Evolutionary conservation across 257 asterid species (phyloP).

Genomic region (Plantago major): DNA sequence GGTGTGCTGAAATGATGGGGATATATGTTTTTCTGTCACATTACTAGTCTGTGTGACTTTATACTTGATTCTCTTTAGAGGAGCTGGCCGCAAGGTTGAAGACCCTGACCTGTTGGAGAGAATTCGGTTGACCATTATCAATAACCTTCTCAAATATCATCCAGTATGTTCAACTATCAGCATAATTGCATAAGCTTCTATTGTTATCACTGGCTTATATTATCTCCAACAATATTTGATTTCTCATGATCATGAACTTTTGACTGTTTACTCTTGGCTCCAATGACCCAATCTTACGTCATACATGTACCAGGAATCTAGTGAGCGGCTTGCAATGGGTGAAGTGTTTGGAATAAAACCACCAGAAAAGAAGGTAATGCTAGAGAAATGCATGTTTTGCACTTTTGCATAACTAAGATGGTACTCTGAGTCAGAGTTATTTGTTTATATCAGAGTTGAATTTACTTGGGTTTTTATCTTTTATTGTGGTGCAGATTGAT

Average conservation of each 20-base stretch:
- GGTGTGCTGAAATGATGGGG: background rate
- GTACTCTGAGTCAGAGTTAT: background rate
- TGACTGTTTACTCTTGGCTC: conserved; percentile 8
- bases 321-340: conserved; percentile 92
- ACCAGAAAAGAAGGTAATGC: conserved; percentile 66
- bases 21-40: conserved; percentile 1
- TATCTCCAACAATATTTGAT: conserved; percentile 2
- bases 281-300: conserved; percentile 4
- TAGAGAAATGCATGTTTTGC: background rate
- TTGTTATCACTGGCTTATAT: background rate
- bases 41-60: conserved; percentile 4
- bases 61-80: conserved; percentile 36
- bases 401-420: background rate
- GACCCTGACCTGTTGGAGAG: conserved; percentile 96
- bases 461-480: background rate
- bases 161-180: conserved; percentile 58
- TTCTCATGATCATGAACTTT: conserved; percentile 9
- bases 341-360: conserved; percentile 87
- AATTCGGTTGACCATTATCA: conserved; percentile 90
- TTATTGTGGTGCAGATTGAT: conserved; percentile 51
- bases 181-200: conserved; percentile 11
- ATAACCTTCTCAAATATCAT: conserved; percentile 86
- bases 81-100: conserved; percentile 81
- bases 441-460: background rate
- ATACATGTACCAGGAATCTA: conserved; percentile 64